These are phyloP conservation scores for Fusarium ambrosium DNA, from an alignment of 2,329 filamentous ascomycete species.

Conservation along the genomic window DNA sequence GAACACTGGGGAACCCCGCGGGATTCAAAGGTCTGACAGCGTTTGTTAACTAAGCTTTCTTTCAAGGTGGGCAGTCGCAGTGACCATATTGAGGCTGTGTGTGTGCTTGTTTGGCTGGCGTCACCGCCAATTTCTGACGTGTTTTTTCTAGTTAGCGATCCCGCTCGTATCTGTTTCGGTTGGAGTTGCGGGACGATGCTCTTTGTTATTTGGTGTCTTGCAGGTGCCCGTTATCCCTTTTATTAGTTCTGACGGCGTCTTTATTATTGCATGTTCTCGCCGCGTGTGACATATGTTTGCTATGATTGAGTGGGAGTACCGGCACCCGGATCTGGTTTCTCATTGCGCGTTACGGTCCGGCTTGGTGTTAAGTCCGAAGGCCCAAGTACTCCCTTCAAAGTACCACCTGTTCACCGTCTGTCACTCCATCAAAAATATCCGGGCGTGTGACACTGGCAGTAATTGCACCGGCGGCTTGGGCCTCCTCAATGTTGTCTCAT, in stretches of 20 bases:
- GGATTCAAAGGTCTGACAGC: slow-evolving; percentile 1
- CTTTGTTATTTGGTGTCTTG: not conserved
- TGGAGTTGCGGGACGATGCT: not conserved
- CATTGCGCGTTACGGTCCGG: not conserved
- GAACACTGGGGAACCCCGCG: slow-evolving; percentile 15
- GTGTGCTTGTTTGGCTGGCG: not conserved
- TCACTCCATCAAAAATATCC: not conserved
- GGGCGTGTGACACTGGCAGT: not conserved
- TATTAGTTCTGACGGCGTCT: not conserved
- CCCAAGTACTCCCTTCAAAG: not conserved
- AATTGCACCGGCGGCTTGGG: not conserved
- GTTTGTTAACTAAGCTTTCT: not conserved
- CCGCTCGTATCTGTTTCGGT: slow-evolving; percentile 25
- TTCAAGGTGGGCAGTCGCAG: not conserved
- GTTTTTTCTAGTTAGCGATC: slow-evolving; percentile 8
- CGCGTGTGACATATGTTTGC: not conserved
- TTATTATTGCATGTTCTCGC: not conserved
- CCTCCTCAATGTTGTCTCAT: not conserved
- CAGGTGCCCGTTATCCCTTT: not conserved
- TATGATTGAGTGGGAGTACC: not conserved
- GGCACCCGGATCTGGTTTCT: not conserved
- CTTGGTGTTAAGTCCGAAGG: not conserved
- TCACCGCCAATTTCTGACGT: slow-evolving; percentile 1
- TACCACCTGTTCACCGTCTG: not conserved
- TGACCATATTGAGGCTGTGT: not conserved